Percentiles rank a stretch among this genome's conserved stretches.
These are phyloP conservation scores for Candida peoriensis DNA, from an alignment of 805 yeast genomes.

Conservation along the genomic window DNA sequence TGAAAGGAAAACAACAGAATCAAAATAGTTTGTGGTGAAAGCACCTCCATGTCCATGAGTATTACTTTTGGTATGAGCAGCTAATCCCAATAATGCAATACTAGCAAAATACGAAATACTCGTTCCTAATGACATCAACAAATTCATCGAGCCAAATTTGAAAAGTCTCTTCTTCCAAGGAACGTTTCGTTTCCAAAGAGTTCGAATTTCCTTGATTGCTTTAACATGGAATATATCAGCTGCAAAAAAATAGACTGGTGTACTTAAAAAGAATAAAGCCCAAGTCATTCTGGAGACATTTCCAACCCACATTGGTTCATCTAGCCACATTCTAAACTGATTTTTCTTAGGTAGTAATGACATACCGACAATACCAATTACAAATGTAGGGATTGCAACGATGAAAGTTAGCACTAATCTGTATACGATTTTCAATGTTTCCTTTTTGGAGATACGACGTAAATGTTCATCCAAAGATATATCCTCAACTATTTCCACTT, in stretches of 20 bases:
- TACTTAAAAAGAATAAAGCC: constrained; percentile 58
- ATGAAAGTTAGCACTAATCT: constrained; percentile 46
- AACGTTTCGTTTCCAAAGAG: constrained; percentile 53
- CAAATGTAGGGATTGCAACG: constrained; percentile 62
- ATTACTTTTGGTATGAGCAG: constrained; percentile 27
- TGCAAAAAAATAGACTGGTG: constrained; percentile 71
- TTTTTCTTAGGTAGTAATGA: constrained; percentile 42
- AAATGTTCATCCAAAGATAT: constrained; percentile 62
- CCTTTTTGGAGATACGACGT: constrained; percentile 40
- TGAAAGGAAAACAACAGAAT: constrained; percentile 71
- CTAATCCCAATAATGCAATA: constrained; percentile 46
- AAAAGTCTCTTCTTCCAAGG: constrained; percentile 53
- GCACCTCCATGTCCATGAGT: constrained; percentile 27
- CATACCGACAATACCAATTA: constrained; percentile 69
- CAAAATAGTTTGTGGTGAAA: constrained; percentile 64
- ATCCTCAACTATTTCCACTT: constrained; percentile 49
- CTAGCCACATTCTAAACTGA: constrained; percentile 46
- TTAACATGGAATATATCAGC: constrained; percentile 70
- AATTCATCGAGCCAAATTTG: constrained; percentile 73
- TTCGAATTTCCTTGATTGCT: constrained; percentile 53
- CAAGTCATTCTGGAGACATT: constrained; percentile 58
- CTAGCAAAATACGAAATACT: constrained; percentile 68
- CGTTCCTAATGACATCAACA: constrained; percentile 70
- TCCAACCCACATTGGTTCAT: constrained; percentile 59
- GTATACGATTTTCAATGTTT: constrained; percentile 38